Base-by-base conservation (phyloP, 768 basidiomycete species). In the Albatrellus ellisii region DNA sequence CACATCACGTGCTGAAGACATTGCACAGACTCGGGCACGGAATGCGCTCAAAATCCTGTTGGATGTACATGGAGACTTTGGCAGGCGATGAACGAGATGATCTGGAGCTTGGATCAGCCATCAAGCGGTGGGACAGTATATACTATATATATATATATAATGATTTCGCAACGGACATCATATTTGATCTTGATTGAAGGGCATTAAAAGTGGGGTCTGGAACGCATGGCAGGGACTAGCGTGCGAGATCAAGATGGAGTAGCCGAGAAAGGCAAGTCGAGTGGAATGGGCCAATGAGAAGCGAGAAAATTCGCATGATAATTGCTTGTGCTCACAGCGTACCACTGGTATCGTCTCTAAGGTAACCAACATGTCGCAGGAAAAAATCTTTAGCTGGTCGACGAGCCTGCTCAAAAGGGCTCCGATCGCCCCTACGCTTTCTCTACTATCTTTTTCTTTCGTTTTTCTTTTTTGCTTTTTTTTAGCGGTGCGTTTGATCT, bases 21-120 rank as follows among this genome's bases (percentile, higher is more conserved):
- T 98, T 63, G 75, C 89, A 24, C 77, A 80, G 56, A 73, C 94
- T 32, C 75, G 95, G 42, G 94, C 95, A 15, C 72, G 94, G 44
- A 97, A 97, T 67, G 94, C 91, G 11, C 73, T 99, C 54, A 90
- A 91, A 61, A 89, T 90, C 46, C 60, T 91, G 48, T 64, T 91
- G 56, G 89, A 90, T 53, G 82, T 87, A 28, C 86, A 88, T 60
- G 84, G 85, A n/a, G 85, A 90, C 58, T 84, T 89, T 41, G 50
- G 50, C 22, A 36, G 50, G 34, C 43, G 50, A 28, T 20, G 44
- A 6, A 26, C 43, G 10, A 26, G 39, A 2, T 32, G 26, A 21
- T 6, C 33, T 17, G 37, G 37, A 45, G 12, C 27, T 22, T 12
- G 20, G 22, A 14, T n/a, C 4, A 25, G 46, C 12, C 20, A n/a